Evolutionary conservation across 2,329 filamentous ascomycete species (phyloP), one percentile per base, ranked within the genome.

Genomic region (Sporothrix globosa): DNA sequence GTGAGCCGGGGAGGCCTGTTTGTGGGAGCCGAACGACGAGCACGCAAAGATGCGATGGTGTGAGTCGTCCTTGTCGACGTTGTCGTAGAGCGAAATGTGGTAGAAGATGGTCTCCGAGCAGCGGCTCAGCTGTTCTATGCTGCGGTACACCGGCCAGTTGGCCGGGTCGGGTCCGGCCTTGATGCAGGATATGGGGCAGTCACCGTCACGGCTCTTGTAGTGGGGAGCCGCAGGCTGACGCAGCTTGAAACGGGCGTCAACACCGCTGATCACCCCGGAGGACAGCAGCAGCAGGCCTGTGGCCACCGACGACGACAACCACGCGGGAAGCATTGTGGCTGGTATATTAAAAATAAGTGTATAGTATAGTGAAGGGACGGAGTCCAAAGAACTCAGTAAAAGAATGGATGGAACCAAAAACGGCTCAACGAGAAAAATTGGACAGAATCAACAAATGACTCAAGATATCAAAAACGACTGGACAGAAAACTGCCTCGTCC

Each of bases 21-120:
- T 67, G 41, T 54, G 61, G 48, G 73, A 70, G 46, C 74, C 74
- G 58, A 67, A 75, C 6, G 74, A 75, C 21, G 73, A 67, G 68
- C 75, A 73, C 10, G 71, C 69, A 52, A 39, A 69, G 60, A 73
- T 70, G 24, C 71, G 72, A 44, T 73, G 72, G n/a, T 13, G 17
- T 5, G 27, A 2, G 14, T 24, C 30, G 5, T 11, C 19, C 39
- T 71, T 68, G n/a, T 71, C 71, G 4, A 73, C 65, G 14, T 52
- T 48, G 30, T 72, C 72, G 30, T 67, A 63, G 4, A 73, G n/a
- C 14, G 60, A 68, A 10, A 72, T 67, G 56, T 70, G 56, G 27
- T 71, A 71, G 21, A 73, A 71, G 21, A 73, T 39, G 17, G 69
- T 68, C 41, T 71, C 14, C 21, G 58, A 19, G 69, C 72, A 73